phyloP scores from a whole-genome alignment of 2,329 filamentous ascomycete genomes.

The Metarhizium guizhouense region DNA sequence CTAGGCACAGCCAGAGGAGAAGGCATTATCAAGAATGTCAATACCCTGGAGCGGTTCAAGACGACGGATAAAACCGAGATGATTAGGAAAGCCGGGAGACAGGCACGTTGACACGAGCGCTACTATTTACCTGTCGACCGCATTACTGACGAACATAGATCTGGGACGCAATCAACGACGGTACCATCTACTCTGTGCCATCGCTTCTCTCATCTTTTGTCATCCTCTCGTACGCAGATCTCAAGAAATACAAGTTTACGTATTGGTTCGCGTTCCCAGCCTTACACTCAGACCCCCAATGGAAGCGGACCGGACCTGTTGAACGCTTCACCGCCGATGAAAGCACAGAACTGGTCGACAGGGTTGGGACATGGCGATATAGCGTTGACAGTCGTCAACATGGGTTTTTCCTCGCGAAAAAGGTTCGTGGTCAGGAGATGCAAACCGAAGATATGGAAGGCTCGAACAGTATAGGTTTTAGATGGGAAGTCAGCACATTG shows the following conservation, averaged over 20 bases:
- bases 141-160: constrained; percentile 47
- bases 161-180: constrained; percentile 95
- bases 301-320: constrained; percentile 55
- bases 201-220: constrained; percentile 85
- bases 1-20: constrained; percentile 71
- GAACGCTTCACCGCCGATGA: constrained; percentile 56
- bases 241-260: constrained; percentile 97
- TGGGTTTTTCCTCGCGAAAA: constrained; percentile 94
- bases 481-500: constrained; percentile 71
- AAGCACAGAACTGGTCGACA: constrained; percentile 70
- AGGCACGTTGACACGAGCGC: constrained; percentile 40
- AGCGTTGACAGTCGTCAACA: constrained; percentile 73
- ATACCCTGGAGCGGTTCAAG: constrained; percentile 90
- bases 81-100: constrained; percentile 69
- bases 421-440: constrained; percentile 37
- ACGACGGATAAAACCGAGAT: constrained; percentile 71
- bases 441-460: constrained; percentile 42
- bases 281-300: constrained; percentile 77
- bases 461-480: constrained; percentile 46
- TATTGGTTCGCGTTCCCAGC: constrained; percentile 98
- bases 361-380: constrained; percentile 81
- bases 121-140: not conserved
- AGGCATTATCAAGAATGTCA: constrained; percentile 91
- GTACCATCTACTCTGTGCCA: constrained; percentile 89
- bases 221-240: constrained; percentile 84